Percentiles rank a stretch among this genome's conserved stretches.
Evolutionary conservation across 1,284 basidiomycete genomes (phyloP).

Genomic region (Rhodotorula sp.): DNA sequence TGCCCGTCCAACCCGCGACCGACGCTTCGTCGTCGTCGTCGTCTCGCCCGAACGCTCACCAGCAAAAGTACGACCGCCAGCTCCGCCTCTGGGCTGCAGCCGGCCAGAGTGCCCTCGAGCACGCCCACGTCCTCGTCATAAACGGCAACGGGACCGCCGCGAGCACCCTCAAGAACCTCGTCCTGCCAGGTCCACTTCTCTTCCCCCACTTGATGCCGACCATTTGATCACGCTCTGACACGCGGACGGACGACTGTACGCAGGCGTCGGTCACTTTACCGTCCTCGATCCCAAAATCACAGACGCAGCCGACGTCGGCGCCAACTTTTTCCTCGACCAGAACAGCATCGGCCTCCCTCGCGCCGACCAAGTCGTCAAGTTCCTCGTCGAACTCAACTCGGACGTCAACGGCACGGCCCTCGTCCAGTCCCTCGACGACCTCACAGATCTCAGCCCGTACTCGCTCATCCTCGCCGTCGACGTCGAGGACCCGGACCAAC

Average conservation of each 20-base stretch:
- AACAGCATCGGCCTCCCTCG: constrained; percentile 74
- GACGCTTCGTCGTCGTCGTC: neutral
- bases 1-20: neutral
- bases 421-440: constrained; percentile 45
- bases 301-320: constrained; percentile 75
- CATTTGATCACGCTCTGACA: neutral
- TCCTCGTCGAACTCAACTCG: constrained; percentile 83
- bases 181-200: constrained; percentile 66
- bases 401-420: constrained; percentile 72
- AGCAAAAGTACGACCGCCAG: constrained; percentile 86
- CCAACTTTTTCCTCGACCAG: constrained; percentile 90
- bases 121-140: constrained; percentile 75
- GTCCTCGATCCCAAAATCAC: constrained; percentile 68
- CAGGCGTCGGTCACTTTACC: constrained; percentile 81
- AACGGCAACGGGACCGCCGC: constrained; percentile 76
- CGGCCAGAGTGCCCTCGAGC: constrained; percentile 88
- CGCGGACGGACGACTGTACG: neutral
- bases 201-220: neutral
- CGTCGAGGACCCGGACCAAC: constrained; percentile 49
- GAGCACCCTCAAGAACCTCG: constrained; percentile 88
- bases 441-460: constrained; percentile 56
- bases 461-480: constrained; percentile 84
- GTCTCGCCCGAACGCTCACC: constrained; percentile 70
- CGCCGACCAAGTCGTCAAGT: constrained; percentile 73
- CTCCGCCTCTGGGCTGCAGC: constrained; percentile 90